phyloP scores from a whole-genome alignment of 2,329 filamentous ascomycete genomes.

The Mariannaea sp. region DNA sequence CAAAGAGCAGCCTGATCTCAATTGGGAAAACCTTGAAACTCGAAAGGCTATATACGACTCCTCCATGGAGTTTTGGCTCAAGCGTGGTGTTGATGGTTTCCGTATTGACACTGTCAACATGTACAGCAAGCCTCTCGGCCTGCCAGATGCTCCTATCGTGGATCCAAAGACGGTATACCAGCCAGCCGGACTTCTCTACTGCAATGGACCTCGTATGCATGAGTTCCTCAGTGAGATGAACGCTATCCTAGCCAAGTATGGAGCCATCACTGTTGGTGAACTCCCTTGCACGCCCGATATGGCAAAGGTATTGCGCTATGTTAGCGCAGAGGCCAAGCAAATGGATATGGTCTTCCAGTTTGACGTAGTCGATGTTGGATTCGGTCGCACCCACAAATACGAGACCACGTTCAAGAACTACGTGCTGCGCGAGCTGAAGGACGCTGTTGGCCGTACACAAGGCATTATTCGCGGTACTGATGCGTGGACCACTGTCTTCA shows the following conservation, averaged over 20 bases:
- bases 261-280: slow-evolving; percentile 73
- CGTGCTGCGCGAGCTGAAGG: slow-evolving; percentile 54
- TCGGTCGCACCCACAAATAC: slow-evolving; percentile 56
- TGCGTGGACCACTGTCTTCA: slow-evolving; percentile 67
- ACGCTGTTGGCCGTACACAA: slow-evolving; percentile 55
- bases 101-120: slow-evolving; percentile 77
- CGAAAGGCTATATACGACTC: slow-evolving; percentile 72
- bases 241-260: slow-evolving; percentile 61
- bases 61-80: slow-evolving; percentile 79
- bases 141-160: slow-evolving; percentile 62
- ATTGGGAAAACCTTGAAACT: slow-evolving; percentile 75
- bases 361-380: slow-evolving; percentile 65
- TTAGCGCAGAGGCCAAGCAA: slow-evolving; percentile 61
- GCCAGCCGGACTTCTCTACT: slow-evolving; percentile 60
- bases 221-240: slow-evolving; percentile 72
- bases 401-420: slow-evolving; percentile 54
- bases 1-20: slow-evolving; percentile 79
- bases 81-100: slow-evolving; percentile 74
- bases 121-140: slow-evolving; percentile 66
- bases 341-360: slow-evolving; percentile 74
- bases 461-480: slow-evolving; percentile 57
- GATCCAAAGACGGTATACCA: slow-evolving; percentile 54
- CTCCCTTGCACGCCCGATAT: slow-evolving; percentile 66
- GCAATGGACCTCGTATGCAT: slow-evolving; percentile 71
- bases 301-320: slow-evolving; percentile 61